phyloP scores from a whole-genome alignment of 148 eudicot genomes.

The Vaccinium myrtillus region DNA sequence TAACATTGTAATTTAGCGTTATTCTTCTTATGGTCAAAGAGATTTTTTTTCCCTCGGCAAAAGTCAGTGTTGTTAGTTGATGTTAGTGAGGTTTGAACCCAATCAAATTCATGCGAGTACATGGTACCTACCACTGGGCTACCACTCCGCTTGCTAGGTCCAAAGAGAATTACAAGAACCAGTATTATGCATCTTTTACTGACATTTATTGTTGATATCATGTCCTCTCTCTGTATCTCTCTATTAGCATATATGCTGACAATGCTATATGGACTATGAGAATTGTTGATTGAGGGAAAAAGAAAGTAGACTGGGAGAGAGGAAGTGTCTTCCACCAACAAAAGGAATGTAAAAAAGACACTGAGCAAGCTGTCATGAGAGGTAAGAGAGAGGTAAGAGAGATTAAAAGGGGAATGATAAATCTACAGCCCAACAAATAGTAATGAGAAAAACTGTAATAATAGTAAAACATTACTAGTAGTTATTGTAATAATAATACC shows the following conservation, averaged over 20 bases:
- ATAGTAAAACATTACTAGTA: neutral
- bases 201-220: neutral
- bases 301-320: neutral
- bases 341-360: neutral
- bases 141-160: neutral
- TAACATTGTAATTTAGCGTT: neutral
- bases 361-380: neutral
- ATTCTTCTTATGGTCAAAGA: neutral
- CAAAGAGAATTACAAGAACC: neutral
- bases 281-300: neutral
- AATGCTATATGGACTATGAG: neutral
- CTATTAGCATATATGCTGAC: neutral
- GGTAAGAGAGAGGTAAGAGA: neutral
- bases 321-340: neutral
- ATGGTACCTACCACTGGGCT: no score
- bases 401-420: neutral
- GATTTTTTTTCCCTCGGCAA: no score
- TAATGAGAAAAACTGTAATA: neutral
- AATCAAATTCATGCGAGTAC: no score
- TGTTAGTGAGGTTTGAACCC: no score
- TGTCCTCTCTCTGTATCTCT: no score
- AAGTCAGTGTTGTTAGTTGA: no score
- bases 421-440: neutral
- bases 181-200: neutral
- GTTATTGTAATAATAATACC: neutral